These are phyloP conservation scores for Malbranchea cinnamomea DNA, from an alignment of 2,329 filamentous ascomycete genomes.

Conservation along the genomic window DNA sequence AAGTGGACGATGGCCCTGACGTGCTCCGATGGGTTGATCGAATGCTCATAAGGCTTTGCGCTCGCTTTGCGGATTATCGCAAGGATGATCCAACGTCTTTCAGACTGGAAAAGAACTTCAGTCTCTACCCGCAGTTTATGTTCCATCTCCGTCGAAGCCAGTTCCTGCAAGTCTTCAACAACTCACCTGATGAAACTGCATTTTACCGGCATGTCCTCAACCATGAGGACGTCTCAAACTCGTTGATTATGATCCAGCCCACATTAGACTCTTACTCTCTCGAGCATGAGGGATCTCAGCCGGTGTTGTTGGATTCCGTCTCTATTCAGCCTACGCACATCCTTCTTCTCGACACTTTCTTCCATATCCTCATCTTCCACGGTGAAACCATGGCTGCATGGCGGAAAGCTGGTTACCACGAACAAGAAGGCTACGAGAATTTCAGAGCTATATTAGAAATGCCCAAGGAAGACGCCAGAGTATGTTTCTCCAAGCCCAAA, in stretches of 20 bases:
- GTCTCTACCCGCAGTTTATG: slow-evolving; percentile 98
- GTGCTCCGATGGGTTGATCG: slow-evolving; percentile 95
- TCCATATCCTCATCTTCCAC: slow-evolving; percentile 98
- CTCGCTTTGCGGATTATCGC: slow-evolving; percentile 90
- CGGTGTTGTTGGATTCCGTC: slow-evolving; percentile 89
- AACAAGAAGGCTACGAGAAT: slow-evolving; percentile 96
- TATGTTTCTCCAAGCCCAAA: slow-evolving; percentile 32
- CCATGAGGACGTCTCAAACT: slow-evolving; percentile 93
- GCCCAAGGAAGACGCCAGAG: slow-evolving; percentile 90
- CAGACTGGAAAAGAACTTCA: slow-evolving; percentile 96
- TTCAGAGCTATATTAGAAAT: slow-evolving; percentile 76
- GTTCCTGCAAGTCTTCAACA: slow-evolving; percentile 98
- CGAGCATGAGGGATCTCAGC: slow-evolving; percentile 81
- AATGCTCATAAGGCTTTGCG: slow-evolving; percentile 94
- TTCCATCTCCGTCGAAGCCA: slow-evolving; percentile 95
- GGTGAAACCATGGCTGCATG: slow-evolving; percentile 96
- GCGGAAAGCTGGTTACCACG: slow-evolving; percentile 95
- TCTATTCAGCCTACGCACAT: slow-evolving; percentile 93
- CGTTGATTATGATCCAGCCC: slow-evolving; percentile 96
- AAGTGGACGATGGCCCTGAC: slow-evolving; percentile 96
- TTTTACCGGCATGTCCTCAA: slow-evolving; percentile 96
- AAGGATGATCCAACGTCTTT: slow-evolving; percentile 98
- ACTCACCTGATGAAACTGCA: slow-evolving; percentile 96
- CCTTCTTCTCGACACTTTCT: slow-evolving; percentile 91
- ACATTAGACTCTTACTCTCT: slow-evolving; percentile 96